Conservation (phyloP, 179 eudicot genomes). For the Beta corolliflora region DNA sequence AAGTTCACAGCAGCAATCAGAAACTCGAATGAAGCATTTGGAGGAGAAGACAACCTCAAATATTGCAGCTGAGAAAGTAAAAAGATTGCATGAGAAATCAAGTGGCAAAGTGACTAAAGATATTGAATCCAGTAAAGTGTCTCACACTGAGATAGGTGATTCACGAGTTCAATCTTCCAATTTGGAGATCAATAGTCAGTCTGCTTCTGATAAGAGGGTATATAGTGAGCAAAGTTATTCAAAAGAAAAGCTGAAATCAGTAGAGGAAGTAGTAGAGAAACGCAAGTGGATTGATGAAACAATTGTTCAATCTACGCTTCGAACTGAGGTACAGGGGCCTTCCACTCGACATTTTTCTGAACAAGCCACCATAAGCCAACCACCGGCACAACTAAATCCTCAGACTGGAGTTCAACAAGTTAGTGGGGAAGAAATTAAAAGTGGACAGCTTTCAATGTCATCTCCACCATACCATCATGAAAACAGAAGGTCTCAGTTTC, state of each 20-base stretch:
- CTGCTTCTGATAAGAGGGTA: conserved; percentile 36
- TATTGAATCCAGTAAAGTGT: conserved; percentile 32
- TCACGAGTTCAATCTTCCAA: conserved; percentile 33
- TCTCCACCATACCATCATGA: conserved; percentile 35
- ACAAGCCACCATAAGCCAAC: conserved; percentile 32
- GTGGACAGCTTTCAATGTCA: conserved; percentile 27
- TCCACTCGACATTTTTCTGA: conserved; percentile 26
- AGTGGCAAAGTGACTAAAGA: conserved; percentile 28
- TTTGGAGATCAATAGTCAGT: conserved; percentile 25
- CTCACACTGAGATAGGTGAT: conserved; percentile 31
- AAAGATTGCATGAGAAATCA: conserved; percentile 26
- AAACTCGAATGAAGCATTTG: conserved; percentile 33
- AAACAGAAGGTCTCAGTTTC: conserved; percentile 24
- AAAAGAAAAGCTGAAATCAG: conserved; percentile 36
- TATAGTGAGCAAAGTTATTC: conserved; percentile 37
- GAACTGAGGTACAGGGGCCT: conserved; percentile 32
- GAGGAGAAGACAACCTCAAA: conserved; percentile 36
- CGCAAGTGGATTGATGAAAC: conserved; percentile 31
- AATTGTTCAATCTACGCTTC: conserved; percentile 24
- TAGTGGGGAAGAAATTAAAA: conserved; percentile 30
- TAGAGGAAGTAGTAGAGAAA: conserved; percentile 34
- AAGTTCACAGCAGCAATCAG: conserved; percentile 28
- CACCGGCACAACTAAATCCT: conserved; percentile 32
- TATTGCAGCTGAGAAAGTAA: conserved; percentile 31
- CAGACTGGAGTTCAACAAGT: conserved; percentile 34